phyloP scores from a whole-genome alignment of 495 filamentous ascomycete genomes.

The Articulospora tetracladia region DNA sequence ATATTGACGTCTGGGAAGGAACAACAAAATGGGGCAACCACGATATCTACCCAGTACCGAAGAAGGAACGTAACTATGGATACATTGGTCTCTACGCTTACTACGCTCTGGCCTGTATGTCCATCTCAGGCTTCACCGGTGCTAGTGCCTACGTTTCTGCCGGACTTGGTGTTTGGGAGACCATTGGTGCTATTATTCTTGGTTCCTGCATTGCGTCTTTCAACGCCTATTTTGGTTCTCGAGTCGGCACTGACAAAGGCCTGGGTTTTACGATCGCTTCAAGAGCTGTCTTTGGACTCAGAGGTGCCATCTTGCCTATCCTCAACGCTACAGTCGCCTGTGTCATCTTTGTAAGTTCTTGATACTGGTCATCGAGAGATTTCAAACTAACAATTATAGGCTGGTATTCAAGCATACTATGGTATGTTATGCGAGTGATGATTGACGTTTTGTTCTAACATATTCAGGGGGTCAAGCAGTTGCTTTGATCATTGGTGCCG shows the following conservation, averaged over 20 bases:
- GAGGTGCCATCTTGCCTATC: neutral
- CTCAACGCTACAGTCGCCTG: neutral
- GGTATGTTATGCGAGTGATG: neutral
- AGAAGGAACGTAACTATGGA: neutral
- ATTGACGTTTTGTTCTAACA: neutral
- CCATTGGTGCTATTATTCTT: neutral
- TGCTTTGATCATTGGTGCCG: neutral
- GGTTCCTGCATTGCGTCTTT: neutral
- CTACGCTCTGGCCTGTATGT: neutral
- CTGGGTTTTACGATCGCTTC: neutral
- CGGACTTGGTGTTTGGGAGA: neutral
- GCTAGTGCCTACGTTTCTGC: neutral
- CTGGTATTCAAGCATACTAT: neutral
- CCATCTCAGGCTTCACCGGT: neutral
- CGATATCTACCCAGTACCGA: neutral
- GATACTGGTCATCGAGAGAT: neutral
- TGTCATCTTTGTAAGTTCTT: neutral
- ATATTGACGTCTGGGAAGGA: neutral
- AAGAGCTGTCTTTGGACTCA: neutral
- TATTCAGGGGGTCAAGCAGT: neutral
- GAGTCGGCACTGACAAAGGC: neutral
- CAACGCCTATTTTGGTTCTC: neutral
- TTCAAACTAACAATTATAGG: neutral
- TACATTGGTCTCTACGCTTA: neutral
- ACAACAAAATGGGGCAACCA: neutral